Conservation (phyloP, 2,329 filamentous ascomycete species). For the Pseudogymnoascus destructans region DNA sequence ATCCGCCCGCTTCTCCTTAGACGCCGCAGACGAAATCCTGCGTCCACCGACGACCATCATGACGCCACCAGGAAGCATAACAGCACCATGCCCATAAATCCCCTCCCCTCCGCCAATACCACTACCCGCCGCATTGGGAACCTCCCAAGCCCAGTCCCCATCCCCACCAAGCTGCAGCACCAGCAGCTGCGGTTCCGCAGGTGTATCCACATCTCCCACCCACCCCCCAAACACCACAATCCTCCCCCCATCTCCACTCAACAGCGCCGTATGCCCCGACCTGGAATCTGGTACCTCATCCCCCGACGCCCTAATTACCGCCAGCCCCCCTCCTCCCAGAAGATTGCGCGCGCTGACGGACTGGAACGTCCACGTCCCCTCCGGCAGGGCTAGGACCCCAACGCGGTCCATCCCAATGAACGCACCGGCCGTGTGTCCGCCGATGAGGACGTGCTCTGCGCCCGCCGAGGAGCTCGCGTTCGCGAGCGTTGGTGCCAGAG, state of each 20-base stretch:
- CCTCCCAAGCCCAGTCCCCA: constrained; percentile 57
- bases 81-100: constrained; percentile 51
- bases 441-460: constrained; percentile 68
- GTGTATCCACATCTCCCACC: constrained; percentile 67
- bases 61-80: constrained; percentile 50
- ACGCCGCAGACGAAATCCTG: constrained; percentile 31
- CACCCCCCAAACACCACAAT: constrained; percentile 79
- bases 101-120: constrained; percentile 33
- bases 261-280: constrained; percentile 76
- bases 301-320: constrained; percentile 25
- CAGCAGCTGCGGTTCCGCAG: constrained; percentile 71
- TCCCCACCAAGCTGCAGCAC: constrained; percentile 61
- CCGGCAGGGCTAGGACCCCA: constrained; percentile 74
- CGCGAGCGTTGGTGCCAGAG: constrained; percentile 55
- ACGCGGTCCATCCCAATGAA: constrained; percentile 93
- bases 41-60: constrained; percentile 57
- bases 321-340: constrained; percentile 34
- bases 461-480: constrained; percentile 48
- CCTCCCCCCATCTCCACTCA: constrained; percentile 65
- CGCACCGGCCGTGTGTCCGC: constrained; percentile 68
- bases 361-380: constrained; percentile 76
- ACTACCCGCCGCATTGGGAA: constrained; percentile 36
- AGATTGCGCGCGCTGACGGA: constrained; percentile 39
- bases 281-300: constrained; percentile 52
- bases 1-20: constrained; percentile 28